Base-by-base conservation (phyloP, 768 basidiomycete genomes). In the Lactarius evosmus region DNA sequence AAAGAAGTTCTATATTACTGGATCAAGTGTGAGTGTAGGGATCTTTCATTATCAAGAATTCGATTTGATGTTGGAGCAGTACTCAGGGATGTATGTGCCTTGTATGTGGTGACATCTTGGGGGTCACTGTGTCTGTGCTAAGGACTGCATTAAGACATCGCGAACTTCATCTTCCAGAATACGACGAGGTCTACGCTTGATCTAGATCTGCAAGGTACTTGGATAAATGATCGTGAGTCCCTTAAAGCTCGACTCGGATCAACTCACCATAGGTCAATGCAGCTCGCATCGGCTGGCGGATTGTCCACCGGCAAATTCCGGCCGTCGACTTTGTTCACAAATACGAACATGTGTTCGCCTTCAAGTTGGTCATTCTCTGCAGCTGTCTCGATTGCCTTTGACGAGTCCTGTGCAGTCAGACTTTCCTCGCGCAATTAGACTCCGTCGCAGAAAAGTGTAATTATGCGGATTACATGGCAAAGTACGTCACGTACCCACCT, bases 281-380 rank as follows among this genome's bases (percentile, higher is more conserved):
- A 87, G 86, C 86, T 17, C 76, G 74, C 1, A 66, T 90, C 5
- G 84, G 85, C 0, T 88, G 82, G 80, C 76, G 81, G 30, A 80
- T 90, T 11, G 83, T 87, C 12, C 87, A 88, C 71, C 74, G 79
- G 58, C 77, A 91, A 72, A 87, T 91, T 52, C 87, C 89, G 1
- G 88, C 87, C 0, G 85, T 90, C 30, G 76, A 80, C 62, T 91
- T 91, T 65, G 89, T 91, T 6, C 82, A 89, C 72, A 86, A 87
- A 74, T 89, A 86, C 61, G 73, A 84, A 67, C 77, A 83, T 64
- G 82, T 91, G 14, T 91, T 92, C 70, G 77, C 87, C 0, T 80
- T 92, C 75, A 88, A 89, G 88, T 89, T 65, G 32, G 84, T 69
- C 7, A 46, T 36, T 33, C 29, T 58, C 11, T 14, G 2, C 5